Conservation (phyloP, 306 rosid species). For the Glycine latifolia region DNA sequence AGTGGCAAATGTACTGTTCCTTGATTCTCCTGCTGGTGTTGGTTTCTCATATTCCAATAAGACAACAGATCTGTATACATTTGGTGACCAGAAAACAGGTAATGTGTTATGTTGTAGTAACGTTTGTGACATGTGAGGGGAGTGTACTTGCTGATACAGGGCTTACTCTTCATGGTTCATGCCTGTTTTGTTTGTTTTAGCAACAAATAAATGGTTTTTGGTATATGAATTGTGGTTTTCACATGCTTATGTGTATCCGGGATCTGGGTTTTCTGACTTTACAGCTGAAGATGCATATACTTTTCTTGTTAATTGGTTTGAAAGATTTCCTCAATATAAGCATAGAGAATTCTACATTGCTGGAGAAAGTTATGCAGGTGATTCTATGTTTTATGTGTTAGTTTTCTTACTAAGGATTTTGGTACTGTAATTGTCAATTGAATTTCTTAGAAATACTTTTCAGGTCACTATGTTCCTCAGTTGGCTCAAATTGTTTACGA, state of each 20-base stretch:
- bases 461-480: constrained; percentile 98
- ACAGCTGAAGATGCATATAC: constrained; percentile 88
- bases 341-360: constrained; percentile 89
- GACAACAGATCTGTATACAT: constrained; percentile 74
- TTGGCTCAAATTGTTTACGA: constrained; percentile 75
- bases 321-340: constrained; percentile 94
- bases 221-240: constrained; percentile 3
- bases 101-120: background rate
- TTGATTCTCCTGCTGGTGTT: constrained; percentile 98
- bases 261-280: constrained; percentile 51
- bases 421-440: constrained; percentile 7
- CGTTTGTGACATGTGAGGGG: background rate
- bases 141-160: constrained; percentile 23
- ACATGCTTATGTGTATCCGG: constrained; percentile 32
- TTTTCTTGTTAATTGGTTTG: constrained; percentile 90
- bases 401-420: constrained; percentile 10
- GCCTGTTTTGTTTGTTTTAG: constrained; percentile 37
- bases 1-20: constrained; percentile 95
- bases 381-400: constrained; percentile 31
- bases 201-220: background rate
- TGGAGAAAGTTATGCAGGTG: constrained; percentile 98
- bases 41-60: constrained; percentile 92
- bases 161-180: constrained; percentile 25
- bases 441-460: constrained; percentile 38
- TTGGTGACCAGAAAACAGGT: constrained; percentile 94